phyloP scores from a whole-genome alignment of 2,329 filamentous ascomycete genomes.

The Venturia effusa region DNA sequence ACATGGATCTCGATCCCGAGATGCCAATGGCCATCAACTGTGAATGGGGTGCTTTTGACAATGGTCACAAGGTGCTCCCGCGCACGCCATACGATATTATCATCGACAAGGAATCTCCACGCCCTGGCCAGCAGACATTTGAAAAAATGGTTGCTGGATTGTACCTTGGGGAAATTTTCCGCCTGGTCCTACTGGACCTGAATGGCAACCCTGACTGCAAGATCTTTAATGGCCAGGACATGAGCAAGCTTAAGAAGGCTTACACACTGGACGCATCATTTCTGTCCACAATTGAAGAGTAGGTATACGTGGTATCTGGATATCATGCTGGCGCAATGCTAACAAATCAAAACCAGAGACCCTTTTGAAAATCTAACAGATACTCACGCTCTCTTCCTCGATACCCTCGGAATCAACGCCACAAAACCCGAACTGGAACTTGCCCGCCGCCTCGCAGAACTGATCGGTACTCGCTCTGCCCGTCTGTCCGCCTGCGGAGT shows the following conservation, averaged over 20 bases:
- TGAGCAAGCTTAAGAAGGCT: constrained; percentile 67
- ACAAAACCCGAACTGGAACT: constrained; percentile 77
- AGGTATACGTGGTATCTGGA: constrained; percentile 8
- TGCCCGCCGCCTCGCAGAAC: constrained; percentile 75
- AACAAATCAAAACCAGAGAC: constrained; percentile 45
- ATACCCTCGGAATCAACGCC: constrained; percentile 59
- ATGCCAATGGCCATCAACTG: constrained; percentile 94
- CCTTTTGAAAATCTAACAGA: constrained; percentile 92
- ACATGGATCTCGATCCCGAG: constrained; percentile 77
- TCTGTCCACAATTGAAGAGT: constrained; percentile 79
- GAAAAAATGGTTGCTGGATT: constrained; percentile 97
- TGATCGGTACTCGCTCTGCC: constrained; percentile 90
- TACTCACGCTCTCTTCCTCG: constrained; percentile 70
- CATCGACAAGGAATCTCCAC: constrained; percentile 84
- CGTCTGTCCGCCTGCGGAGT: constrained; percentile 91
- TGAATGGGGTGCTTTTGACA: constrained; percentile 96
- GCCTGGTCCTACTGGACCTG: constrained; percentile 73
- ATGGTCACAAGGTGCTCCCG: constrained; percentile 81
- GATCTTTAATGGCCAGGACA: constrained; percentile 79
- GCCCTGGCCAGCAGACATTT: constrained; percentile 87
- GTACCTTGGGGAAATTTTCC: constrained; percentile 91
- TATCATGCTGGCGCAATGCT: neutral
- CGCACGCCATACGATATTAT: constrained; percentile 76
- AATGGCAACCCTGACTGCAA: constrained; percentile 51
- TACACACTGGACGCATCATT: constrained; percentile 92